A percentile compares a stretch with the other conserved stretches of the same genome.
phyloP scores from a whole-genome alignment of 169 alveolate genomes.

The Plasmodium coatneyi region DNA sequence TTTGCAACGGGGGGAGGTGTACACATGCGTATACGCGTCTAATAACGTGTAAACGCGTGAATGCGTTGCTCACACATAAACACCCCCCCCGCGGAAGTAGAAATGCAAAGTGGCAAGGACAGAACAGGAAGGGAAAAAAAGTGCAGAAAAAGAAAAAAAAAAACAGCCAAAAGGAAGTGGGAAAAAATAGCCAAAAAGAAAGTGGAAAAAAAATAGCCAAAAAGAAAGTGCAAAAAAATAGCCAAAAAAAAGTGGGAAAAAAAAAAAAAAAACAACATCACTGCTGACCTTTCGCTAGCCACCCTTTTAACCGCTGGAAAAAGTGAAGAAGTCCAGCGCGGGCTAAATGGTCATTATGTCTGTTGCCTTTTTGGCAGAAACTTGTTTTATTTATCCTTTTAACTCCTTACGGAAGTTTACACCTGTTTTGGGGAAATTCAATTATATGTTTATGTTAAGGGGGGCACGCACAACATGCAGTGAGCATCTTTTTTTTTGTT shows the following conservation, averaged over 20 bases:
- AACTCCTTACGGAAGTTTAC: background rate
- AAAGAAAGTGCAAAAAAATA: background rate
- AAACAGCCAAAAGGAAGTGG: background rate
- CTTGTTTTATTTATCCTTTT: slow-evolving; percentile 18
- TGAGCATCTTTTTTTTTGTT: background rate
- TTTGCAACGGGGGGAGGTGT: slow-evolving; percentile 28
- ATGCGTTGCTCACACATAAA: background rate
- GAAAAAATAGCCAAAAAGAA: background rate
- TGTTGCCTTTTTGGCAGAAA: background rate
- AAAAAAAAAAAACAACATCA: slow-evolving; percentile 51
- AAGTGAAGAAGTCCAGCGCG: slow-evolving; percentile 13
- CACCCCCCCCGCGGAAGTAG: background rate
- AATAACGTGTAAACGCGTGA: background rate
- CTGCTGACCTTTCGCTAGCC: background rate
- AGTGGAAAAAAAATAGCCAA: background rate
- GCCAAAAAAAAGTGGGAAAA: background rate
- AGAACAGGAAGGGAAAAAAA: background rate
- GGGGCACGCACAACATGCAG: background rate
- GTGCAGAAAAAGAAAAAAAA: background rate
- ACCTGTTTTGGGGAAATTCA: background rate
- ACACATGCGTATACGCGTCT: background rate
- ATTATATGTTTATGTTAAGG: background rate
- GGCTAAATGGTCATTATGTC: background rate
- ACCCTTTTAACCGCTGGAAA: background rate
- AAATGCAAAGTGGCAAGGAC: background rate